These are phyloP conservation scores for Eimeria sp. DNA, from an alignment of 169 alveolate genomes.

Conservation along the genomic window DNA sequence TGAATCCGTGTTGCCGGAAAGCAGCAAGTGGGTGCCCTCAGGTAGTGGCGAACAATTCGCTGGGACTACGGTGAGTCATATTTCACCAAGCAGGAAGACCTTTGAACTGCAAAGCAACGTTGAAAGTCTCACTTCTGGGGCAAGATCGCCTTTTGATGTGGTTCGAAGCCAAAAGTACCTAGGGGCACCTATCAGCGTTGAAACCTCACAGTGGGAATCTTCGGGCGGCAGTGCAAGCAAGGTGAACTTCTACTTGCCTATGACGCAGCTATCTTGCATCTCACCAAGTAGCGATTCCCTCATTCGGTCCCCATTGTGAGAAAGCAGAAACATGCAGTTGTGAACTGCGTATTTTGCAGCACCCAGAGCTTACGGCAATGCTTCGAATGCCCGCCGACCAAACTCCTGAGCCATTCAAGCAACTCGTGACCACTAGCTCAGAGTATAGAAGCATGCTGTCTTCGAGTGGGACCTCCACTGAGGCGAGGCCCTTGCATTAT, in stretches of 20 bases:
- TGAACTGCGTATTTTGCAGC: background rate
- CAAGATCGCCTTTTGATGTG: background rate
- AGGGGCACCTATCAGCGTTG: background rate
- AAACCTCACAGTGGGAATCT: background rate
- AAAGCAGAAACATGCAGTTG: background rate
- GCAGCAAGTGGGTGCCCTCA: background rate
- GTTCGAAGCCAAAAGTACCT: background rate
- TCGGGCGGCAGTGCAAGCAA: background rate
- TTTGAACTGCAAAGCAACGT: background rate
- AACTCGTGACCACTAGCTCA: background rate
- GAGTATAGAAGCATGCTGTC: background rate
- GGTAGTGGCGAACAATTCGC: background rate
- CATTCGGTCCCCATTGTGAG: background rate
- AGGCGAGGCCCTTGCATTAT: background rate
- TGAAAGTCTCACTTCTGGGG: background rate
- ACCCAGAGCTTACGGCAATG: background rate
- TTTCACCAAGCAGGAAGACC: background rate
- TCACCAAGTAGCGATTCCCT: background rate
- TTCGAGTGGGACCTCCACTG: background rate
- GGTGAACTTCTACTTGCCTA: background rate
- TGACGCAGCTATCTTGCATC: background rate
- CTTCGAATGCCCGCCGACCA: background rate
- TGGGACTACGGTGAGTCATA: background rate
- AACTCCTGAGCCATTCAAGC: background rate
- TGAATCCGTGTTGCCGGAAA: background rate